phyloP scores from a whole-genome alignment of 805 yeast genomes.

The Sungouiozyma intestinalis region DNA sequence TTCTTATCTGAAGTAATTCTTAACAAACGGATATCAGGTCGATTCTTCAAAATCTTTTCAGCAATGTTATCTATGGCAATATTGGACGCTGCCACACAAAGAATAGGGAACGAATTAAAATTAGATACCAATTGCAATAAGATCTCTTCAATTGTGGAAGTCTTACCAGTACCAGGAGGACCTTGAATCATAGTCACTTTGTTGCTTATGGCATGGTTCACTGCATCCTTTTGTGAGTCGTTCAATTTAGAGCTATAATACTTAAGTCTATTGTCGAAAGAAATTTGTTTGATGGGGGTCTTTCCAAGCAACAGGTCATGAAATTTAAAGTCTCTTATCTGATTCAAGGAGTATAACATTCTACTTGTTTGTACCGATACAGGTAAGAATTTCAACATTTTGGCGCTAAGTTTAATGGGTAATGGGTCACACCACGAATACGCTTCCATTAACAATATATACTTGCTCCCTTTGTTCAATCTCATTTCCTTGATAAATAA shows the following conservation, averaged over 20 bases:
- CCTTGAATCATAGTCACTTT: constrained; percentile 56
- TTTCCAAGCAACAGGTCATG: constrained; percentile 45
- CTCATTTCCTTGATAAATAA: constrained; percentile 39
- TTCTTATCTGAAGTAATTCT: constrained; percentile 52
- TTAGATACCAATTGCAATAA: constrained; percentile 45
- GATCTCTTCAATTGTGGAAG: constrained; percentile 59
- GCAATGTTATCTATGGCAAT: constrained; percentile 71
- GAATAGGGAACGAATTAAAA: constrained; percentile 48
- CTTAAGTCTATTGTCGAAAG: constrained; percentile 44
- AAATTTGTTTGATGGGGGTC: constrained; percentile 43
- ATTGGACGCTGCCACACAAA: constrained; percentile 68
- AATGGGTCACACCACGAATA: constrained; percentile 51
- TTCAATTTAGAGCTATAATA: constrained; percentile 42
- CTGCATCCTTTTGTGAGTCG: constrained; percentile 47
- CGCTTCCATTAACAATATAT: constrained; percentile 37
- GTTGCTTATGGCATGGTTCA: constrained; percentile 42
- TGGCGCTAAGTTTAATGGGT: constrained; percentile 33
- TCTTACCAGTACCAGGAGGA: constrained; percentile 79
- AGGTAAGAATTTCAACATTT: constrained; percentile 39
- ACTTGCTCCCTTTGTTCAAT: constrained; percentile 22
- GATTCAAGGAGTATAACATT: constrained; percentile 56
- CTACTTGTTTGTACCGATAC: constrained; percentile 54
- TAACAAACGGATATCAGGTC: constrained; percentile 38
- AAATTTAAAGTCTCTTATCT: constrained; percentile 42
- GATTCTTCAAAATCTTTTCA: constrained; percentile 46